These are phyloP conservation scores for Tolypocladium paradoxum DNA, from an alignment of 2,329 filamentous ascomycete genomes.

Conservation along the genomic window DNA sequence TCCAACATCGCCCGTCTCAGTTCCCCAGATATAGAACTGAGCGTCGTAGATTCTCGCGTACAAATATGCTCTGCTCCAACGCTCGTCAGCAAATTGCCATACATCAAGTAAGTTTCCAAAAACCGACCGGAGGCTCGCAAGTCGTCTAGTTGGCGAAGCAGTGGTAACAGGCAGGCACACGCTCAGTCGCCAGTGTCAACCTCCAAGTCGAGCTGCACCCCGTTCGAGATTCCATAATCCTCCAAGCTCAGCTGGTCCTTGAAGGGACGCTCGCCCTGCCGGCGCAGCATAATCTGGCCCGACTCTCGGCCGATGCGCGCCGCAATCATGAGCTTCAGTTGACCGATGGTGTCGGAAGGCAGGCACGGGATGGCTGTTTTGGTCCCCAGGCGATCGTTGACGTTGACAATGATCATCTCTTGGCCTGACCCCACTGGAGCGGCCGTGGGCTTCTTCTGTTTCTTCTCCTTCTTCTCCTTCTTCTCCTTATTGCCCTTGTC, in stretches of 20 bases:
- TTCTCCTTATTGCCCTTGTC: slow-evolving; percentile 23
- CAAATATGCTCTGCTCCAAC: not conserved
- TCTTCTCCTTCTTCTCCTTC: slow-evolving; percentile 28
- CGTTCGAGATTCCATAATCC: slow-evolving; percentile 91
- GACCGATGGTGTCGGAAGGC: slow-evolving; percentile 69
- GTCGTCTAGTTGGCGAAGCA: not conserved
- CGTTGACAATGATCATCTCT: slow-evolving; percentile 86
- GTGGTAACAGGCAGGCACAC: too few species aligned
- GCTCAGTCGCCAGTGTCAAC: slow-evolving; percentile 49
- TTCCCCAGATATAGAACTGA: not conserved
- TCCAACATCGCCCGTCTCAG: not conserved
- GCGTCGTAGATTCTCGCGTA: not conserved
- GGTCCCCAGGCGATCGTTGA: slow-evolving; percentile 94
- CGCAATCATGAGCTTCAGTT: slow-evolving; percentile 88
- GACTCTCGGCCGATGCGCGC: slow-evolving; percentile 80
- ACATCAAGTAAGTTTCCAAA: not conserved
- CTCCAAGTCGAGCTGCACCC: slow-evolving; percentile 59
- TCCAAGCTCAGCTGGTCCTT: slow-evolving; percentile 81
- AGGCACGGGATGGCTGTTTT: slow-evolving; percentile 89
- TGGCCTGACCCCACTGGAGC: slow-evolving; percentile 34
- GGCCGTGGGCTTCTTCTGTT: slow-evolving; percentile 14
- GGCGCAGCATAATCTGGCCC: slow-evolving; percentile 83
- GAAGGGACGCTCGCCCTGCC: slow-evolving; percentile 86
- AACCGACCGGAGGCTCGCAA: not conserved
- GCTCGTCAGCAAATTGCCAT: too few species aligned